Base-by-base conservation (phyloP, 2,329 filamentous ascomycete genomes). In the Ceratocystis papillata region DNA sequence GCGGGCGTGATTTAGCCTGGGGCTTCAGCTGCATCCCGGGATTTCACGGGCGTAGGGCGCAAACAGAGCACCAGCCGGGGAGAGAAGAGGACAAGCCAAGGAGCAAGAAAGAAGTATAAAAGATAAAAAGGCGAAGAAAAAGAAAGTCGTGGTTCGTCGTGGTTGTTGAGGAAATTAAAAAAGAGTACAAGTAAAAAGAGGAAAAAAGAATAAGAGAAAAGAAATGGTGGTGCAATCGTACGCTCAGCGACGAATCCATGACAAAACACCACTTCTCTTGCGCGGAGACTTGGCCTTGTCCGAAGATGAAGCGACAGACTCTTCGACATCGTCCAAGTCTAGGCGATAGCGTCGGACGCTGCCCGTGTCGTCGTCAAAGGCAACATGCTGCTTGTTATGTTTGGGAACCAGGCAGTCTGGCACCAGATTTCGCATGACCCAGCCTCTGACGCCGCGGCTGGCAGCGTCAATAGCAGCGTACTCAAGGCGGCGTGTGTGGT, bases 381-480 rank as follows among this genome's bases (percentile, higher is more conserved):
- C 76, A 12, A 84, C 73, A 62, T 80, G 78, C 50, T 80, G 75
- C 62, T 76, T 77, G 68, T 74, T 75, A 44, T 76, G 76, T 62
- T 76, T 76, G 12, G 83, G 80, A 1, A 83, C 74, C 66, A 87
- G 81, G 73, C 84, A 87, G 68, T 84, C 82, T 0, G 84, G 84
- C 2, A 87, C 76, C 6, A 86, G 72, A 70, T 81, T 77, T 55
- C 79, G 78, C 72, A 81, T 77, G 44, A 85, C 71, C 80, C 84
- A 87, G 12, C 84, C 84, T 69, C 80, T 80, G 37, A 87, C 77
- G 3, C 84, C 84, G 1, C 78, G 77, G 45, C 79, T 81, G 1
- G 84, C 83, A 0, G 83, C 83, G 62, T 87, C 84, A 50, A 87
- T 87, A 65, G 84, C 84, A 0, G 83, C 84, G 70, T 87, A 87